Evolutionary conservation across 495 filamentous ascomycete species (phyloP), one percentile per base, ranked within the genome.

Genomic region (Lasiosphaeria miniovina): DNA sequence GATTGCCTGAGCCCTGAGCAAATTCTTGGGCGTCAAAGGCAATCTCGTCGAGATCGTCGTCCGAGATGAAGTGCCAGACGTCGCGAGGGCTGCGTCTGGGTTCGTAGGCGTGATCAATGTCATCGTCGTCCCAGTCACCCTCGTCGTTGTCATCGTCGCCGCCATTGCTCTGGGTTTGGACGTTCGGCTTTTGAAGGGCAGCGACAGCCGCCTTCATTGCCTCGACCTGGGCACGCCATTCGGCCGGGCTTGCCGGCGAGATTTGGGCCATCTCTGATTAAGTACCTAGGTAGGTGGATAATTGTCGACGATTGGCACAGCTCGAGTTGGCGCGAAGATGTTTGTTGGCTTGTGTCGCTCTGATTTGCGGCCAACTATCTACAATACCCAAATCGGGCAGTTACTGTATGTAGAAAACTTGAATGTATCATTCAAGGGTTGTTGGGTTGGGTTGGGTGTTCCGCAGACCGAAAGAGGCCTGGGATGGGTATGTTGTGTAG

Each of bases 11-110:
- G 6, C 54, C 57, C 5, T 64, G 49, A 6, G 45, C 63, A 35
- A 68, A 6, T 38, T 80, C 79, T 55, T 71, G 76, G 52, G 74
- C 77, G 66, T 78, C 77, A 4, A 78, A 64, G 9, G 64, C 61
- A 55, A 74, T 54, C 41, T 77, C 78, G 33, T 85, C 89, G 36
- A 84, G 77, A 34, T 90, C 86, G 48, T 79, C 81, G 36, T 90
- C 88, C 51, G 84, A 89, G 69, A 91, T 89, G 41, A 92, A 83
- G 70, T 96, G 90, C 94, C 94, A 98, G 9, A 96, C 83, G 74
- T 95, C 90, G 60, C 92, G 88, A 8, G 84, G 81, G 15, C 84
- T 84, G 45, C 78, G 77, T 3, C 83, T 85, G 38, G 84, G 80
- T 31, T 85, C 82, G 46, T 83, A 80, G 31, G 86, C 85, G 46